Base-by-base conservation (phyloP, 495 filamentous ascomycete genomes). In the Penicillium silybi region DNA sequence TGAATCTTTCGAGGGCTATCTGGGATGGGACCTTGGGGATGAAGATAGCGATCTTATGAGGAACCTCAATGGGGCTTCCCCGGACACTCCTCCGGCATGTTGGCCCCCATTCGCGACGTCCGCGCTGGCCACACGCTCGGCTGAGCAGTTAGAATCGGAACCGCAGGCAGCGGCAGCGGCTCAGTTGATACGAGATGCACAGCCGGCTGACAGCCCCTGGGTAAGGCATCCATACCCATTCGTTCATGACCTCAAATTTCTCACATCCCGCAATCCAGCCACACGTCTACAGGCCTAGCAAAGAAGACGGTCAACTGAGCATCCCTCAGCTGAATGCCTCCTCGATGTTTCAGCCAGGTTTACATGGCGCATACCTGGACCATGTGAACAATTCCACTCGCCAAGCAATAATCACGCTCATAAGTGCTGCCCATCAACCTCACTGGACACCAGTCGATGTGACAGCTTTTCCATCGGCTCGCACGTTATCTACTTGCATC, bases 361-460 rank as follows among this genome's bases (percentile, higher is more conserved):
- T 48, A 22, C 45, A 48, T 37, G 45, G 26, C 16, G 27, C 45
- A 48, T 32, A 37, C 29, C 29, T 35, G 23, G 45, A 48, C 17
- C 27, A 38, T 22, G 32, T 48, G 29, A 27, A 48, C 18, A 22
- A 48, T 23, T 48, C 45, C 45, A 48, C 45, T 19, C 45, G 45
- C 17, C n/a, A 48, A 38, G 45, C 29, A 48, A 48, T 45, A n/a
- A 22, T 45, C 15, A 18, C 42, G 42, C 42, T 45, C 42, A 29
- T 29, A 29, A 45, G 22, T 45, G 23, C 42, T 29, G 26, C 42
- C 15, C 42, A 45, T 29, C 29, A 34, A 46, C 44, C 26, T 46
- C 44, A 46, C 34, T 48, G 45, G 45, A 18, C 45, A 37, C 35
- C 35, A 48, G 45, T 48, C 45, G 45, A 48, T 37, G 27, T 48